Percentiles rank a stretch among this genome's conserved stretches.
These are phyloP conservation scores for Fraxinus velutina DNA, from an alignment of 305 asterid species.

Conservation along the genomic window DNA sequence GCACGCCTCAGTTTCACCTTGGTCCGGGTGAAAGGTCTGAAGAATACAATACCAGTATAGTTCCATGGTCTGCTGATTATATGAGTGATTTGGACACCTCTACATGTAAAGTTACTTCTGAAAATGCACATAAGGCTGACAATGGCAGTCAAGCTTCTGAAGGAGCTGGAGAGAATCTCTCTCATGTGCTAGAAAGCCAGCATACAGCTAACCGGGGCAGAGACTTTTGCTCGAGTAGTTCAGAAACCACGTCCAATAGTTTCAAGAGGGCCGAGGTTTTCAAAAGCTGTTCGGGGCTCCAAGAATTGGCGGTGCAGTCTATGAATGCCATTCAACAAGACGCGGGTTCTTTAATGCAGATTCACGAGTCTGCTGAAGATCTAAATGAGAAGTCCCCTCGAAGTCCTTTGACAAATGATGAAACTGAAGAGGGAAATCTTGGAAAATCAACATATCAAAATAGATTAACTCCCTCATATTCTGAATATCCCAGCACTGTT, in stretches of 20 bases:
- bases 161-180: conserved; percentile 29
- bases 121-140: conserved; percentile 11
- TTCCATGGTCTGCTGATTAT: conserved; percentile 45
- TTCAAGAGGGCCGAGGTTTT: conserved; percentile 42
- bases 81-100: conserved; percentile 32
- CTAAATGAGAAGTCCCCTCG: conserved; percentile 31
- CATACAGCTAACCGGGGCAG: conserved; percentile 26
- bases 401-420: conserved; percentile 29
- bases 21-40: conserved; percentile 65
- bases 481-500: conserved; percentile 27
- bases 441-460: conserved; percentile 33
- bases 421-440: conserved; percentile 33
- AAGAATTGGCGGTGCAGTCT: conserved; percentile 39
- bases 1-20: conserved; percentile 66
- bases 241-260: conserved; percentile 27
- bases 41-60: conserved; percentile 41
- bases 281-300: conserved; percentile 63
- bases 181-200: conserved; percentile 28
- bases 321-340: conserved; percentile 32
- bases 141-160: conserved; percentile 24
- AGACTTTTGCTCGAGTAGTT: conserved; percentile 22
- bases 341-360: conserved; percentile 25
- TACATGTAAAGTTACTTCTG: conserved; percentile 14
- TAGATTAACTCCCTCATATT: conserved; percentile 25
- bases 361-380: conserved; percentile 28